Percentiles rank a stretch among this genome's conserved stretches.
Evolutionary conservation across 306 rosid species (phyloP).

Genomic region (Albizia julibrissin): DNA sequence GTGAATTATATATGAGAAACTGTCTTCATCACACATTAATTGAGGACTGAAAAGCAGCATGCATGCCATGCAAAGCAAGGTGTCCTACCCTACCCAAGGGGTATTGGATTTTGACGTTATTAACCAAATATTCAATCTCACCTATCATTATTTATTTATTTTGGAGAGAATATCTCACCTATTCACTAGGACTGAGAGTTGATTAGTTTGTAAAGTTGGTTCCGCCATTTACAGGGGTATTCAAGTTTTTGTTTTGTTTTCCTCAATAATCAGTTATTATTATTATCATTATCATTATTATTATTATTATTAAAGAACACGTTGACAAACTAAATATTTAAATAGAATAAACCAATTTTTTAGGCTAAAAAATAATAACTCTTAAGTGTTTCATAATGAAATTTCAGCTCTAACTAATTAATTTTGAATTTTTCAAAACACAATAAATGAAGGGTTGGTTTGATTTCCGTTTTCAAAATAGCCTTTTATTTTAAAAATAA

Average conservation of each 20-base stretch:
- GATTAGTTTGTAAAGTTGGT: background rate
- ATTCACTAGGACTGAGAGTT: background rate
- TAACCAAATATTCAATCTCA: background rate
- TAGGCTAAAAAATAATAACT: no score
- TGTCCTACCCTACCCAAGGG: background rate
- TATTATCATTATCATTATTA: no score
- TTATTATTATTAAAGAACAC: background rate
- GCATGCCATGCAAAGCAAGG: background rate
- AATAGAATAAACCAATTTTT: background rate
- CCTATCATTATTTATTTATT: background rate
- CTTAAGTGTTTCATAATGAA: no score
- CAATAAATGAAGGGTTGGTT: no score
- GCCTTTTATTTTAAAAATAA: no score
- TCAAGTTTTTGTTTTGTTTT: background rate
- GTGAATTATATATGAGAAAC: background rate
- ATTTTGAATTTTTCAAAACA: background rate
- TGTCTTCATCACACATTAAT: background rate
- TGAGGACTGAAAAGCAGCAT: slow-evolving; percentile 3
- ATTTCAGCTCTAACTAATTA: no score
- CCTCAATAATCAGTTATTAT: background rate
- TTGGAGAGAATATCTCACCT: background rate
- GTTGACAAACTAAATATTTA: background rate
- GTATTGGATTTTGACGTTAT: background rate
- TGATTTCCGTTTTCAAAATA: no score
- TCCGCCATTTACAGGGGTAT: background rate